These are phyloP conservation scores for Microsporum ferrugineum DNA, from an alignment of 2,329 filamentous ascomycete genomes.

Conservation along the genomic window DNA sequence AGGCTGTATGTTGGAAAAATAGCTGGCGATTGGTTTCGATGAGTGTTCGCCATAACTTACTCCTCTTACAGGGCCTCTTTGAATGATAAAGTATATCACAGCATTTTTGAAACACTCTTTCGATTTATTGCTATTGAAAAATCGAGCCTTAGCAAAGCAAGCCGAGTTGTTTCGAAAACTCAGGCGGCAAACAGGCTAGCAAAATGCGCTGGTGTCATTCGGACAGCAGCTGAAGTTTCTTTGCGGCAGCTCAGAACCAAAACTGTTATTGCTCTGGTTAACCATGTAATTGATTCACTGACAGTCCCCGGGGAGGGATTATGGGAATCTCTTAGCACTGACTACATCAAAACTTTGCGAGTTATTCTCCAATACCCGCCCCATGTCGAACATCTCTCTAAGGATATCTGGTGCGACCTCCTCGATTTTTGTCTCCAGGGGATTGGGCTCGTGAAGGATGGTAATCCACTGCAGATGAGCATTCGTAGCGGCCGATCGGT, in stretches of 20 bases:
- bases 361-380: slow-evolving; percentile 59
- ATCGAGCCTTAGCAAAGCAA: slow-evolving; percentile 47
- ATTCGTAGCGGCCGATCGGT: slow-evolving; percentile 21
- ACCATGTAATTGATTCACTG: slow-evolving; percentile 69
- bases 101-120: slow-evolving; percentile 72
- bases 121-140: slow-evolving; percentile 60
- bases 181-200: slow-evolving; percentile 48
- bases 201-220: slow-evolving; percentile 59
- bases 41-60: slow-evolving; percentile 2
- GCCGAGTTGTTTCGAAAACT: slow-evolving; percentile 41
- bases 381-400: slow-evolving; percentile 67
- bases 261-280: slow-evolving; percentile 65
- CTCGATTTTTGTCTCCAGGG: slow-evolving; percentile 57
- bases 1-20: slow-evolving; percentile 24
- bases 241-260: slow-evolving; percentile 58
- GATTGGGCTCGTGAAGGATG: slow-evolving; percentile 33
- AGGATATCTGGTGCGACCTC: slow-evolving; percentile 55
- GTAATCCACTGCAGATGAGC: slow-evolving; percentile 22
- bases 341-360: slow-evolving; percentile 68
- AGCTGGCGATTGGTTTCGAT: neutral
- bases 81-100: slow-evolving; percentile 67
- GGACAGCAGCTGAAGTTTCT: slow-evolving; percentile 59
- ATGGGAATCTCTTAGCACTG: slow-evolving; percentile 57
- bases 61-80: slow-evolving; percentile 36
- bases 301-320: slow-evolving; percentile 50